Evolutionary conservation across 805 yeast species (phyloP), one percentile per base, ranked within the genome.

Genomic region (Metschnikowia reukaufii): DNA sequence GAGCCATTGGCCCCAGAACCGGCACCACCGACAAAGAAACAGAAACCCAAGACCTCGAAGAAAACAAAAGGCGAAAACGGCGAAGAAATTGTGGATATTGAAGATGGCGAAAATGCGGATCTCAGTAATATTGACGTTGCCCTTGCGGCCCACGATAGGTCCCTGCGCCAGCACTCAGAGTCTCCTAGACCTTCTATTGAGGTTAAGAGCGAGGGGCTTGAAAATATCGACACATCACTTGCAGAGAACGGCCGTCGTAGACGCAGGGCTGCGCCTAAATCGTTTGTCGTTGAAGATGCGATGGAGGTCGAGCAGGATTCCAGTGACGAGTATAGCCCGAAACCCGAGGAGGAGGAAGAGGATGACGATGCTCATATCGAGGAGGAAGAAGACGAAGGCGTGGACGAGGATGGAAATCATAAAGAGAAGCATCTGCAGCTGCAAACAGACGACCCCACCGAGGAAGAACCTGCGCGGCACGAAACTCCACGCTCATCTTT

Each of bases 261-360:
- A n/a, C 8, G 48, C 16, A 21, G 30, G 7, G 44, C 44, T 15
- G 48, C 50, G 3, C 50, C 53, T 7, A 44, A 40, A 23, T 44
- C 48, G 18, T 50, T 39, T 39, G 46, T 36, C 9, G 23, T 23
- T 5, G 42, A 19, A 9, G 52, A 49, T 6, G 19, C 36, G 10
- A 30, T 23, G n/a, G 42, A 30, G 4, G 17, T 33, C 7, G 40
- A 23, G 10, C 33, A 25, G 3, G 39, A 29, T 10, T 47, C 46
- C 6, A 50, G 41, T n/a, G 53, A 46, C 13, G 53, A 45, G 6
- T 49, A 43, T 36, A 25, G 17, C 19, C 53, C 50, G 12, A 39
- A 36, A 13, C 17, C 32, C 12, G 51, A 44, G 20, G 40, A 23
- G 29, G 29, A 44, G 20, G 40, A 23, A 15, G 45, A 35, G n/a